A percentile compares a stretch with the other conserved stretches of the same genome.
Conservation (phyloP, 2,329 filamentous ascomycete species). For the Scedosporium dehoogii region DNA sequence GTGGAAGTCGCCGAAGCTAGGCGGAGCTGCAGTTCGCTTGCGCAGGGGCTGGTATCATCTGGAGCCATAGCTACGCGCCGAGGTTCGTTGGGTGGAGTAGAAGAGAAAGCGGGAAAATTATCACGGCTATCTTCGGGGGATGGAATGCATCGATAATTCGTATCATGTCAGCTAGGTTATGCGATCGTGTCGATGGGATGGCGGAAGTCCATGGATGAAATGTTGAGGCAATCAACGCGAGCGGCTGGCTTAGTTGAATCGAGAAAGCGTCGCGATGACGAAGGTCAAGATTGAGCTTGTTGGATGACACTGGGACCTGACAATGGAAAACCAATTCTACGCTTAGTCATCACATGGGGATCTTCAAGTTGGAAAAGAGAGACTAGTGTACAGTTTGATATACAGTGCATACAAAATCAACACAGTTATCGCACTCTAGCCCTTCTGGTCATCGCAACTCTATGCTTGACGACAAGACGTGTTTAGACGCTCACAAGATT, state of each 20-base stretch:
- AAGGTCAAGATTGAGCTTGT: neutral
- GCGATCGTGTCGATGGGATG: neutral
- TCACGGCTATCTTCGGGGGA: neutral
- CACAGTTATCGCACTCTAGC: too few relatives aligned
- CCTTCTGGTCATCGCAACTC: too few relatives aligned
- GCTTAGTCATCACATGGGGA: too few relatives aligned
- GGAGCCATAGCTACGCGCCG: neutral
- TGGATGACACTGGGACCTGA: too few relatives aligned
- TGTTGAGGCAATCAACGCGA: neutral
- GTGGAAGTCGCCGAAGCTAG: conserved; percentile 18
- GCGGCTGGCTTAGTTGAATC: neutral
- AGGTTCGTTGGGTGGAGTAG: neutral
- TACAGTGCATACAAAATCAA: too few relatives aligned
- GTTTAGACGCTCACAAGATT: too few relatives aligned
- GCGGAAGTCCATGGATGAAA: neutral
- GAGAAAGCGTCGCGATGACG: neutral
- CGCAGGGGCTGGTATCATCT: neutral
- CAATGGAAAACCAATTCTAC: too few relatives aligned
- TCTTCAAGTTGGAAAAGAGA: too few relatives aligned
- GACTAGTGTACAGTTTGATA: too few relatives aligned
- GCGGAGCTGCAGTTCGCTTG: neutral
- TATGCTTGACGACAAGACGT: too few relatives aligned
- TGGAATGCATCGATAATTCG: neutral
- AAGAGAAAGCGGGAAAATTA: neutral
- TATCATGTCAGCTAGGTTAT: neutral